Percentiles rank a stretch among this genome's conserved stretches.
These are phyloP conservation scores for Cephalotrichum gorgonifer DNA, from an alignment of 2,329 filamentous ascomycete genomes.

Conservation along the genomic window DNA sequence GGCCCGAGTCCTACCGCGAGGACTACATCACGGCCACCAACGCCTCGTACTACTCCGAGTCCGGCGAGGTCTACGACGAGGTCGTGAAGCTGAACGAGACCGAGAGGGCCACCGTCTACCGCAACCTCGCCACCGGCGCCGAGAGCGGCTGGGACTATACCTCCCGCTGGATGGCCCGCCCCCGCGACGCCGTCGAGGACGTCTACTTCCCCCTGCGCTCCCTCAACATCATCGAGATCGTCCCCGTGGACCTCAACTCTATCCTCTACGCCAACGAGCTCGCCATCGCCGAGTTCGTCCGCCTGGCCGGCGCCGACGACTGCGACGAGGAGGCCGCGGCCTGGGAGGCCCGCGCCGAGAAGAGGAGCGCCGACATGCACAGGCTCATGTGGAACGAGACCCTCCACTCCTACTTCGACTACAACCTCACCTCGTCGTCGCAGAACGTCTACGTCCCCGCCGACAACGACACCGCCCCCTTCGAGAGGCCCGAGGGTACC, in stretches of 20 bases:
- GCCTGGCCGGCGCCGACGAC: slow-evolving; percentile 36
- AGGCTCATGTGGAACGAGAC: slow-evolving; percentile 54
- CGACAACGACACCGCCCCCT: slow-evolving; percentile 27
- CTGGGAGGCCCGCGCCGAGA: slow-evolving; percentile 38
- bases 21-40: slow-evolving; percentile 59
- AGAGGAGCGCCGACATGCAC: slow-evolving; percentile 52
- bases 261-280: slow-evolving; percentile 58
- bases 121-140: slow-evolving; percentile 53
- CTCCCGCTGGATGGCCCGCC: slow-evolving; percentile 46
- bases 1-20: slow-evolving; percentile 57
- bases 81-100: slow-evolving; percentile 37
- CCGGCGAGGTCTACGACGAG: slow-evolving; percentile 48
- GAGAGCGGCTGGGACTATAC: slow-evolving; percentile 59
- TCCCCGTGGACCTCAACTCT: slow-evolving; percentile 58
- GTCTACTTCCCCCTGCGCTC: slow-evolving; percentile 56
- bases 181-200: slow-evolving; percentile 46
- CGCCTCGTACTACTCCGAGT: slow-evolving; percentile 46
- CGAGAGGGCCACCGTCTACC: slow-evolving; percentile 43
- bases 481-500: slow-evolving; percentile 25
- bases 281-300: slow-evolving; percentile 44
- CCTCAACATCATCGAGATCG: slow-evolving; percentile 45
- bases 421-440: slow-evolving; percentile 48
- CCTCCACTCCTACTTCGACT: slow-evolving; percentile 57
- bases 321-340: slow-evolving; percentile 32
- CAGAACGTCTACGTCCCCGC: slow-evolving; percentile 44